phyloP scores from a whole-genome alignment of 1,139 yeast species.

The Yamadazyma dendronema region DNA sequence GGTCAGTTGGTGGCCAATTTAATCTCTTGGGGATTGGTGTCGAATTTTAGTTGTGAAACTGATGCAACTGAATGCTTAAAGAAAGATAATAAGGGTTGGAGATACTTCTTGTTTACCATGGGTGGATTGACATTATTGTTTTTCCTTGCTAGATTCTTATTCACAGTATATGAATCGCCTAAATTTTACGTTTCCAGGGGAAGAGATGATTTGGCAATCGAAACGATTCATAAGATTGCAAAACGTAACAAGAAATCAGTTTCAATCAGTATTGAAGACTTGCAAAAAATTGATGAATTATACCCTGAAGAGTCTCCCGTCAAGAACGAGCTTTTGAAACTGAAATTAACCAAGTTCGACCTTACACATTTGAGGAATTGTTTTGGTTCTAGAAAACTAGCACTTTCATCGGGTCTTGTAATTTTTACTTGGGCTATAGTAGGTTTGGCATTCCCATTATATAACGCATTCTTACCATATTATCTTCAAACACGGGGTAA shows the following conservation, averaged over 20 bases:
- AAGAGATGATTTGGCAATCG: conserved; percentile 34
- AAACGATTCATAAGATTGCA: conserved; percentile 37
- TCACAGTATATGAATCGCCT: conserved; percentile 41
- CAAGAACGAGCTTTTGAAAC: conserved; percentile 21
- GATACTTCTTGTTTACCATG: conserved; percentile 39
- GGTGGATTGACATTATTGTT: conserved; percentile 41
- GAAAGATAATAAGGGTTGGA: conserved; percentile 43
- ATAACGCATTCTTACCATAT: conserved; percentile 44
- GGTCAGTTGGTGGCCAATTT: conserved; percentile 42
- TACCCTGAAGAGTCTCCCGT: conserved; percentile 12
- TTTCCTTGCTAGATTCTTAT: conserved; percentile 34
- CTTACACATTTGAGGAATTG: conserved; percentile 34
- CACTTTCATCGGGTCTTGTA: conserved; percentile 33
- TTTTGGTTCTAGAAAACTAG: conserved; percentile 33
- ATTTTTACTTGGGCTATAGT: conserved; percentile 43
- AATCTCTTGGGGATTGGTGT: conserved; percentile 40
- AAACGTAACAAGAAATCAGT: conserved; percentile 25
- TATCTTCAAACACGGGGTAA: conserved; percentile 35
- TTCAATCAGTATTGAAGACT: conserved; percentile 31
- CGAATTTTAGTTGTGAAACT: conserved; percentile 36
- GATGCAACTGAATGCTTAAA: conserved; percentile 24
- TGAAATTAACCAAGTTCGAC: conserved; percentile 27
- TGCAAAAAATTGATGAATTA: conserved; percentile 26
- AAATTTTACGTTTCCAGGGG: conserved; percentile 40
- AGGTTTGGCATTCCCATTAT: conserved; percentile 46